Percentiles rank a stretch among this genome's conserved stretches.
Evolutionary conservation across 768 basidiomycete species (phyloP).

Genomic region (Trametes maxima): DNA sequence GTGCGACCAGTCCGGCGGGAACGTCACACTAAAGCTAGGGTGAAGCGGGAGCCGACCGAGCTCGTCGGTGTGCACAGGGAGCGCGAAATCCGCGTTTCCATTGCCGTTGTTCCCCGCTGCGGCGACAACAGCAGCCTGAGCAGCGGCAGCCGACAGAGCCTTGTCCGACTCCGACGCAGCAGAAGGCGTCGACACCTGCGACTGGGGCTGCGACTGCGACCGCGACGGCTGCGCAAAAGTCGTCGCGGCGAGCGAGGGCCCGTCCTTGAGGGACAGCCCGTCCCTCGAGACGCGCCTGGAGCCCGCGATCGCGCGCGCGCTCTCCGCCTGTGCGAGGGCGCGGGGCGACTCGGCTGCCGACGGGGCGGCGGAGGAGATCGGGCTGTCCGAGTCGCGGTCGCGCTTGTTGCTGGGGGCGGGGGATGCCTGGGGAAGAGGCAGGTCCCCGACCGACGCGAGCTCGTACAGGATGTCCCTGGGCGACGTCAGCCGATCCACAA

Average conservation of each 20-base stretch:
- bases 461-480: conserved; percentile 74
- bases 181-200: conserved; percentile 7
- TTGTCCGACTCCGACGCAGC: conserved; percentile 2
- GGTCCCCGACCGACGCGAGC: conserved; percentile 68
- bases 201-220: conserved; percentile 7
- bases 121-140: neutral
- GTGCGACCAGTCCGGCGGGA: conserved; percentile 3
- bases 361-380: conserved; percentile 26
- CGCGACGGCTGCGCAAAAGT: conserved; percentile 19
- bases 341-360: conserved; percentile 2
- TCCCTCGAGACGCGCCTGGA: conserved; percentile 39
- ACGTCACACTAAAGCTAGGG: conserved; percentile 18
- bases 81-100: conserved; percentile 30
- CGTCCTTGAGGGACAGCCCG: neutral
- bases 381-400: conserved; percentile 60
- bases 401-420: conserved; percentile 60
- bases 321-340: neutral
- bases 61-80: conserved; percentile 61
- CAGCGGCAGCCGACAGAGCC: neutral
- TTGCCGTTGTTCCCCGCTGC: conserved; percentile 19
- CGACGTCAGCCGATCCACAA: neutral
- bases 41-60: conserved; percentile 56
- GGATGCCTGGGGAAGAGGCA: conserved; percentile 63
- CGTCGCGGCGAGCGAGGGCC: conserved; percentile 8
- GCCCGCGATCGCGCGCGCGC: conserved; percentile 36